Evolutionary conservation across 108 stramenopile species (phyloP), one percentile per base, ranked within the genome.

Genomic region (Thalassiosira profunda): DNA sequence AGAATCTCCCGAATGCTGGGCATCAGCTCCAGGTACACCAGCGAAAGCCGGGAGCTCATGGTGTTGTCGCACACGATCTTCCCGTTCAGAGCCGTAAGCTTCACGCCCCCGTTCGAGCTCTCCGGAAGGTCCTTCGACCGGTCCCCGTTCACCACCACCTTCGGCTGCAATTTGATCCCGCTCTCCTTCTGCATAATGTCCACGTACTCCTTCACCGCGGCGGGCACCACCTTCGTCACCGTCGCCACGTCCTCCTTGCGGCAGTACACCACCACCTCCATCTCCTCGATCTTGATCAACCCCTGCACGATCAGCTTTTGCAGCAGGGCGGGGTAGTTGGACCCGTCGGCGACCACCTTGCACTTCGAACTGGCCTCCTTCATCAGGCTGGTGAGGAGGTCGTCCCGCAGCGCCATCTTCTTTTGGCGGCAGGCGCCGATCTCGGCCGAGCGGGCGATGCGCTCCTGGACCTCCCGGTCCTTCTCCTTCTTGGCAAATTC

Each of bases 281-380:
- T 84, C 82, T 99, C 99, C 78, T 99, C 98, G 69, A 99, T 98
- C 84, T 99, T 99, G 84, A 99, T 98, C 65, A 99, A 82, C 44
- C 97, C 94, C 77, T 99, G 99, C 34, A 98, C 97, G 69, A 99
- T 97, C 40, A 99, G 79, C 65, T 97, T 92, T 75, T 97, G 92
- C 38, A 99, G 80, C 51, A 99, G 84, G 45, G 84, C 84, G 40
- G 97, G 88, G 79, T 99, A 99, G 80, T 98, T 93, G 26, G 78
- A 60, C 47, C 92, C 89, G 46, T 84, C 70, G 14, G 90, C 79
- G 25, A 96, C 92, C 37, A 92, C 86, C 37, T 86, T 94, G 49
- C 83, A 82, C 63, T 93, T 91, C 63, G 85, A 62, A 31, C 87
- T 85, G 30, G 94, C 92, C 64, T 88, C 89, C 15, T 62, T 67